These are phyloP conservation scores for Vigna unguiculata DNA, from an alignment of 306 rosid species.

Conservation along the genomic window DNA sequence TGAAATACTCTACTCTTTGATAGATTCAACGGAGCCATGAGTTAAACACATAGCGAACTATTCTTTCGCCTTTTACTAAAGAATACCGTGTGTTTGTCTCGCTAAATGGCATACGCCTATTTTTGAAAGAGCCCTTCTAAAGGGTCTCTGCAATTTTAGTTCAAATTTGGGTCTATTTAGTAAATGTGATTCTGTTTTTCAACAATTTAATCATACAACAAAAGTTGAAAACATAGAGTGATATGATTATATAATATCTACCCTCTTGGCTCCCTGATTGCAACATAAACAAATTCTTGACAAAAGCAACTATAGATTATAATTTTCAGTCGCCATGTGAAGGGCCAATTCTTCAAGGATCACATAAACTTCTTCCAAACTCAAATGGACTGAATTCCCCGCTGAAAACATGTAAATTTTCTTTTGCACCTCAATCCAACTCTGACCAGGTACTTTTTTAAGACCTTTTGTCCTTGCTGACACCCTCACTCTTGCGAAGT, in stretches of 20 bases:
- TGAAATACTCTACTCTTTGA: no score
- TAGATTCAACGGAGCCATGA: constrained; percentile 45
- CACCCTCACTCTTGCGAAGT: constrained; percentile 77
- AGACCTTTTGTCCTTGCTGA: constrained; percentile 75
- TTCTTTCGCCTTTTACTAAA: constrained; percentile 54
- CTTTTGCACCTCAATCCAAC: constrained; percentile 85
- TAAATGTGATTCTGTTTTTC: no score
- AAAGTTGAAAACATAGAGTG: no score
- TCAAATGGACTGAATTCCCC: constrained; percentile 56
- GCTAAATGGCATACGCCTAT: no score
- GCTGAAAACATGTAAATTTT: constrained; percentile 71
- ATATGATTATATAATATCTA: no score
- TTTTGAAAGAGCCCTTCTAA: no score
- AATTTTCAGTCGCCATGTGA: constrained; percentile 63
- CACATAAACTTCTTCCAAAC: constrained; percentile 51
- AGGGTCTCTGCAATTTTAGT: no score
- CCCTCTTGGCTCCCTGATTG: constrained; percentile 23
- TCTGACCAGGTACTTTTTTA: constrained; percentile 72
- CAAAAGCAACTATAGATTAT: constrained; percentile 28
- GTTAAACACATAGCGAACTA: constrained; percentile 43
- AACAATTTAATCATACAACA: no score
- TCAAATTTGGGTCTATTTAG: no score
- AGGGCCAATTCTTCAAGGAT: constrained; percentile 66
- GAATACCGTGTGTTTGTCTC: constrained; percentile 39
- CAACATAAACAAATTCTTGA: constrained; percentile 40